Evolutionary conservation across 768 basidiomycete species (phyloP).

Genomic region (Lactarius quietus): DNA sequence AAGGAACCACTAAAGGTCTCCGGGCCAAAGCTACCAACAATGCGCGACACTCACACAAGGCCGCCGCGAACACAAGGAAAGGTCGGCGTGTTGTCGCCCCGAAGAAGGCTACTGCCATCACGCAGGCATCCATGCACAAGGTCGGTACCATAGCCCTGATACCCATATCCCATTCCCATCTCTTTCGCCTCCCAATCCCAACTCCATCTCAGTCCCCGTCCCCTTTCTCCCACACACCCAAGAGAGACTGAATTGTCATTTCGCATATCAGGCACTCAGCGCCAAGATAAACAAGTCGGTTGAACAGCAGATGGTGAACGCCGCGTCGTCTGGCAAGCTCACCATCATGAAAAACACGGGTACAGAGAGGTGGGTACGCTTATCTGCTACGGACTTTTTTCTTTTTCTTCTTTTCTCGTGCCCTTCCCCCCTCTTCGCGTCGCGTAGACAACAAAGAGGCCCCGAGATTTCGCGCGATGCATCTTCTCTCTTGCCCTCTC

Average conservation of each 20-base stretch:
- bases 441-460: background rate
- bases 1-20: slow-evolving; percentile 83
- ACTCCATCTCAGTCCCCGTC: background rate
- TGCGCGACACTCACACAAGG: slow-evolving; percentile 58
- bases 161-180: background rate
- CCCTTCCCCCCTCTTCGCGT: background rate
- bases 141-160: slow-evolving; percentile 36
- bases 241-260: slow-evolving; percentile 7
- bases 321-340: slow-evolving; percentile 84
- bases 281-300: slow-evolving; percentile 92
- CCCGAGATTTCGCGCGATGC: background rate
- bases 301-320: slow-evolving; percentile 85
- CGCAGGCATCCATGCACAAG: slow-evolving; percentile 75
- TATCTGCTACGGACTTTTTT: background rate
- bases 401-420: background rate
- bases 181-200: background rate
- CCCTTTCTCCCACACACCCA: background rate
- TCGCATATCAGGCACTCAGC: slow-evolving; percentile 58
- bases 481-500: background rate
- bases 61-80: slow-evolving; percentile 71
- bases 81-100: slow-evolving; percentile 76
- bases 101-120: slow-evolving; percentile 71
- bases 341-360: slow-evolving; percentile 83
- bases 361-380: slow-evolving; percentile 37
- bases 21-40: slow-evolving; percentile 47